Evolutionary conservation across 495 filamentous ascomycete species (phyloP).

Genomic region (Aspergillus baeticus): DNA sequence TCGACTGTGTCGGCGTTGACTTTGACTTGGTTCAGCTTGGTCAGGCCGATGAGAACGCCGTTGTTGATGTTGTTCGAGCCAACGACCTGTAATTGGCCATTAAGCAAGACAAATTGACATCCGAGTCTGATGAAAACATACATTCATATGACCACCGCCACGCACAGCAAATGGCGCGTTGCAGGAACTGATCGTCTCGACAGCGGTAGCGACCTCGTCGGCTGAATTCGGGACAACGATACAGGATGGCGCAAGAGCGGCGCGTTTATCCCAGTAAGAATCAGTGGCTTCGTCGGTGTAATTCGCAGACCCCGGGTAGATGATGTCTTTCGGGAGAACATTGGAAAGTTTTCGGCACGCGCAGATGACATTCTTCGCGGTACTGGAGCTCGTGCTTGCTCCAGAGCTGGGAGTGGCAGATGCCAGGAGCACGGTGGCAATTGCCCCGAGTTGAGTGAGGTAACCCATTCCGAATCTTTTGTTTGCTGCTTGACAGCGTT

Average conservation of each 20-base stretch:
- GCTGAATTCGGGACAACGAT: conserved; percentile 29
- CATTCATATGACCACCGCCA: conserved; percentile 37
- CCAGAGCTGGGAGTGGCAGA: too few species aligned
- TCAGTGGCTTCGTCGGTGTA: conserved; percentile 19
- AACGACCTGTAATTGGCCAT: conserved; percentile 13
- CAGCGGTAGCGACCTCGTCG: conserved; percentile 25
- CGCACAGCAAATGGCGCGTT: conserved; percentile 37
- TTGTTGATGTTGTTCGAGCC: conserved; percentile 33
- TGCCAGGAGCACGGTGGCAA: too few species aligned
- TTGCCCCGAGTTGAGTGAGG: too few species aligned
- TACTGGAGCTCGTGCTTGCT: too few species aligned
- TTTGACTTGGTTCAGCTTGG: conserved; percentile 14
- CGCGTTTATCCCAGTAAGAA: conserved; percentile 26
- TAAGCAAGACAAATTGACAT: not conserved
- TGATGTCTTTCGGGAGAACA: not conserved
- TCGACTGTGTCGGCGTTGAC: conserved; percentile 20
- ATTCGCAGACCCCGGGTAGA: conserved; percentile 14
- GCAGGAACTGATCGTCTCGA: conserved; percentile 18
- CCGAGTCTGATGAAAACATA: conserved; percentile 4
- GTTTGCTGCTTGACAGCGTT: too few species aligned
- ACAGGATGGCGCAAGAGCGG: conserved; percentile 31
- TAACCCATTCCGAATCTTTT: too few species aligned
- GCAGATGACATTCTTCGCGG: conserved; percentile 5
- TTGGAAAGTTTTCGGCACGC: conserved; percentile 24
- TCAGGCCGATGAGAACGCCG: conserved; percentile 24